A percentile compares a stretch with the other conserved stretches of the same genome.
Evolutionary conservation across 169 alveolate genomes (phyloP).

Genomic region (Plasmodium adleri): DNA sequence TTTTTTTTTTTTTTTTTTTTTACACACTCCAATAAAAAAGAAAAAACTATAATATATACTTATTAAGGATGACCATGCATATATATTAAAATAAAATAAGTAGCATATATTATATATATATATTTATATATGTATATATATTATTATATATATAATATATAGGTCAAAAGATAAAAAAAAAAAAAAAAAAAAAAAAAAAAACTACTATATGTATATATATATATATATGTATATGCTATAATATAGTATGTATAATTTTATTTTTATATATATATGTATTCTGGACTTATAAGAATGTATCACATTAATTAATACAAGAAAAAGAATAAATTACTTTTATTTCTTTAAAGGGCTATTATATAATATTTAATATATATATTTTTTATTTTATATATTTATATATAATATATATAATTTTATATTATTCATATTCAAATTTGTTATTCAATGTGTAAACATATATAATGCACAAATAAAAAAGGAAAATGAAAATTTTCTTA

Average conservation of each 20-base stretch:
- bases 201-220: neutral
- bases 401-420: too few relatives aligned
- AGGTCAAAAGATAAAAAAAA: neutral
- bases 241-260: slow-evolving; percentile 2
- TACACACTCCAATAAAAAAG: slow-evolving; percentile 31
- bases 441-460: too few relatives aligned
- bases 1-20: slow-evolving; percentile 36
- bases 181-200: too few relatives aligned
- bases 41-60: neutral
- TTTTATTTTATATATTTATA: too few relatives aligned
- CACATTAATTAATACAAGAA: slow-evolving; percentile 5
- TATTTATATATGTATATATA: too few relatives aligned
- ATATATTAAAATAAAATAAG: neutral
- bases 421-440: too few relatives aligned
- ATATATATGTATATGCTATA: neutral
- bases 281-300: slow-evolving; percentile 6
- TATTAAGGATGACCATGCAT: slow-evolving; percentile 4
- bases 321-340: neutral
- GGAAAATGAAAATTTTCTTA: too few relatives aligned
- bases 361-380: too few relatives aligned
- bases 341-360: too few relatives aligned
- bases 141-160: too few relatives aligned
- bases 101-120: too few relatives aligned
- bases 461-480: too few relatives aligned
- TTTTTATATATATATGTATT: neutral